Conservation (phyloP, 2,329 filamentous ascomycete species). For the Trichoderma koningii region DNA sequence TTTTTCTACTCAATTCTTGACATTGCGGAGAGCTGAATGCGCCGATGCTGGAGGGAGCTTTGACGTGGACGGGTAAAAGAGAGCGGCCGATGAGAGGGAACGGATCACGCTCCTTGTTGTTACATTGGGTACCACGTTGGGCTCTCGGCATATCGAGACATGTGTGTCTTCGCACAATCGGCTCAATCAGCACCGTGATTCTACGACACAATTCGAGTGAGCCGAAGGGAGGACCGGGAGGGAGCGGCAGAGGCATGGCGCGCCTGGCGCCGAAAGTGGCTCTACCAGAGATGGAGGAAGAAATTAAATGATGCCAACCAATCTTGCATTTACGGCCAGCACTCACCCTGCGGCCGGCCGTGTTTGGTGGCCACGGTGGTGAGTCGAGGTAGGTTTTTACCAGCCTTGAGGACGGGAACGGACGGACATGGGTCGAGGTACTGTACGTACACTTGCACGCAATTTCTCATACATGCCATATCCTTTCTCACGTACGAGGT, state of each 20-base stretch:
- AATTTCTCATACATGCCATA: too few relatives aligned
- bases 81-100: slow-evolving; percentile 1
- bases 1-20: too few relatives aligned
- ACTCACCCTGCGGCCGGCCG: slow-evolving; percentile 11
- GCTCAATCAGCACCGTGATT: slow-evolving; percentile 13
- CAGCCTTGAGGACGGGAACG: neutral
- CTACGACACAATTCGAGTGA: neutral
- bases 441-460: slow-evolving; percentile 4
- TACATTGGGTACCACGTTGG: slow-evolving; percentile 29
- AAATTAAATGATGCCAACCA: slow-evolving; percentile 2
- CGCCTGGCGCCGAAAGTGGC: slow-evolving; percentile 20
- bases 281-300: neutral
- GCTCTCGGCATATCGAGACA: slow-evolving; percentile 17
- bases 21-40: neutral
- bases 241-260: neutral
- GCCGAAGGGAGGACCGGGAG: neutral
- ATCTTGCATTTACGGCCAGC: slow-evolving; percentile 13
- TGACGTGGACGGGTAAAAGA: slow-evolving; percentile 19
- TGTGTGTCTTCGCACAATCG: neutral
- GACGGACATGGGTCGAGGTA: neutral
- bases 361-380: slow-evolving; percentile 10
- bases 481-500: too few relatives aligned
- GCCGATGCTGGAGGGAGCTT: neutral
- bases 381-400: slow-evolving; percentile 11
- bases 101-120: slow-evolving; percentile 8